phyloP scores from a whole-genome alignment of 176 grass and related monocot genomes.

The Eremochloa ophiuroides region DNA sequence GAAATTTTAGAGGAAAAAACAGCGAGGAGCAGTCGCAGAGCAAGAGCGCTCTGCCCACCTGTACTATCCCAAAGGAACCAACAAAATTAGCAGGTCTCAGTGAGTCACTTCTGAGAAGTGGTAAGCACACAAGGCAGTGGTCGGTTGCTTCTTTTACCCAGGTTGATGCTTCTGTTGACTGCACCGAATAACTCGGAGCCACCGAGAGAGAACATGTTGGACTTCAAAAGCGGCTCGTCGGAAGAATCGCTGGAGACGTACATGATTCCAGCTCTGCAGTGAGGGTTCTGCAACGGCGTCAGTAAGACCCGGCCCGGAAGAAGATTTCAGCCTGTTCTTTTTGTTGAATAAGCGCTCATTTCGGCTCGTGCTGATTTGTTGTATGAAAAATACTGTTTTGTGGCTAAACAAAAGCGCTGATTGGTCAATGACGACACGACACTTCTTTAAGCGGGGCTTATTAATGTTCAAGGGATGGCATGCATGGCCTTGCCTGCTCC shows the following conservation, averaged over 20 bases:
- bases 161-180: conserved; percentile 80
- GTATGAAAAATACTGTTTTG: too few relatives aligned
- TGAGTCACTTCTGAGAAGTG: not conserved
- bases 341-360: too few relatives aligned
- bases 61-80: conserved; percentile 3
- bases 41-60: conserved; percentile 92
- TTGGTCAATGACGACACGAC: too few relatives aligned
- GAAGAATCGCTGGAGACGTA: conserved; percentile 40
- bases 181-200: conserved; percentile 71
- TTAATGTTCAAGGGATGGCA: not conserved
- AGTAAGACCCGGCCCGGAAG: conserved; percentile 26
- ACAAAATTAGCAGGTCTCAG: not conserved
- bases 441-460: not conserved
- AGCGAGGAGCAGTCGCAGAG: conserved; percentile 82
- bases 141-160: conserved; percentile 29
- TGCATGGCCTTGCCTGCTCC: conserved; percentile 65
- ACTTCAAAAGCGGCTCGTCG: conserved; percentile 56
- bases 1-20: conserved; percentile 91
- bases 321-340: too few relatives aligned
- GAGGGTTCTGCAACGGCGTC: conserved; percentile 50
- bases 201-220: conserved; percentile 86
- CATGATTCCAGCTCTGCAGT: conserved; percentile 96
- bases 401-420: too few relatives aligned
- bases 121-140: not conserved
- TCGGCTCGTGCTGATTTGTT: too few relatives aligned